Evolutionary conservation across 2,329 filamentous ascomycete species (phyloP).

Genomic region (Epichloe elymi): DNA sequence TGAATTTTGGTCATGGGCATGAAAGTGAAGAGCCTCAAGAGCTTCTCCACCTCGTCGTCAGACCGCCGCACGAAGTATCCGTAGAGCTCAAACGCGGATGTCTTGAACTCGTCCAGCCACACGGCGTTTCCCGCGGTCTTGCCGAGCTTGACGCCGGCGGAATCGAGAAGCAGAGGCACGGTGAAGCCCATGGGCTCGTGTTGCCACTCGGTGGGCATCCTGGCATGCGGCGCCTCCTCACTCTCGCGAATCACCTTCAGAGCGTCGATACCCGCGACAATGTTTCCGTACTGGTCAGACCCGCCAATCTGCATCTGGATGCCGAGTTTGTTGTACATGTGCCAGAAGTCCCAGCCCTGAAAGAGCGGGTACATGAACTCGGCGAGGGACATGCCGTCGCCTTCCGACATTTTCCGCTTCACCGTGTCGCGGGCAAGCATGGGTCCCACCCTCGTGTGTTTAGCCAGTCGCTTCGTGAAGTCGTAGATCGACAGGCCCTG

Average conservation of each 20-base stretch:
- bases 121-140: slow-evolving; percentile 90
- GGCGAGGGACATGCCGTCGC: slow-evolving; percentile 85
- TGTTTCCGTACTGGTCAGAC: slow-evolving; percentile 94
- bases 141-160: slow-evolving; percentile 79
- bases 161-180: slow-evolving; percentile 75
- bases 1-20: slow-evolving; percentile 58
- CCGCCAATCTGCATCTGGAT: slow-evolving; percentile 86
- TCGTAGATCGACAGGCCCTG: slow-evolving; percentile 58
- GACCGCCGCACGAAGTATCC: slow-evolving; percentile 76
- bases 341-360: slow-evolving; percentile 95
- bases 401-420: slow-evolving; percentile 68
- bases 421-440: slow-evolving; percentile 89
- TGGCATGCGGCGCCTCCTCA: slow-evolving; percentile 31
- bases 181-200: slow-evolving; percentile 72
- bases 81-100: slow-evolving; percentile 75
- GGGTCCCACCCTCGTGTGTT: slow-evolving; percentile 62
- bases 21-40: slow-evolving; percentile 86
- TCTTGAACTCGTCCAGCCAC: slow-evolving; percentile 78
- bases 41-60: slow-evolving; percentile 67
- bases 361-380: slow-evolving; percentile 90
- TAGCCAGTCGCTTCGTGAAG: slow-evolving; percentile 61
- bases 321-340: slow-evolving; percentile 54
- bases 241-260: slow-evolving; percentile 59
- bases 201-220: slow-evolving; percentile 27
- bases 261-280: slow-evolving; percentile 75